These are phyloP conservation scores for Gnomoniopsis sp. DNA, from an alignment of 2,329 filamentous ascomycete genomes.

Conservation along the genomic window DNA sequence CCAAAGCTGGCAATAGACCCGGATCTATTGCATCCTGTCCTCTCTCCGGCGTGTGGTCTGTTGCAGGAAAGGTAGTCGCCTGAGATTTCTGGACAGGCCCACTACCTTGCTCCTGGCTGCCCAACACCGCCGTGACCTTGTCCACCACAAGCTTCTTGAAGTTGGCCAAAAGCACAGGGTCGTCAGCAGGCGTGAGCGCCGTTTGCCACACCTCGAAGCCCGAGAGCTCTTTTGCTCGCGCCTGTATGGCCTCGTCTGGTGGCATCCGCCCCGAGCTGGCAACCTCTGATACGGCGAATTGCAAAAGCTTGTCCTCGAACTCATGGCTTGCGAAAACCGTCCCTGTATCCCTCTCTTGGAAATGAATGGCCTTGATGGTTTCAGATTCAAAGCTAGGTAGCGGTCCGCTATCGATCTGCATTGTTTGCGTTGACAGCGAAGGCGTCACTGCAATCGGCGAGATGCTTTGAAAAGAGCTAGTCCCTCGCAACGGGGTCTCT, in stretches of 20 bases:
- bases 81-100: background rate
- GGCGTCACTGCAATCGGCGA: slow-evolving; percentile 18
- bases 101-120: background rate
- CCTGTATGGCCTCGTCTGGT: slow-evolving; percentile 42
- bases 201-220: slow-evolving; percentile 26
- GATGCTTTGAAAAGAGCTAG: slow-evolving; percentile 21
- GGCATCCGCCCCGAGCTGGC: slow-evolving; percentile 40
- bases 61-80: background rate
- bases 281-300: slow-evolving; percentile 43
- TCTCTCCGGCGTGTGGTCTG: slow-evolving; percentile 1
- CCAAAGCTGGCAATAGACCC: slow-evolving; percentile 8
- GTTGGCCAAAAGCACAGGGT: slow-evolving; percentile 47
- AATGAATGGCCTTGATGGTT: background rate
- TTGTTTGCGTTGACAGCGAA: slow-evolving; percentile 23
- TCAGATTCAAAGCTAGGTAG: background rate
- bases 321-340: slow-evolving; percentile 56
- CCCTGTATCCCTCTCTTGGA: slow-evolving; percentile 27
- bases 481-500: background rate
- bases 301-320: slow-evolving; percentile 51
- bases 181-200: slow-evolving; percentile 50
- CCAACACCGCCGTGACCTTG: slow-evolving; percentile 22
- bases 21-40: slow-evolving; percentile 17
- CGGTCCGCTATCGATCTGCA: background rate
- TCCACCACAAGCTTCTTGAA: slow-evolving; percentile 47
- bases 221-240: slow-evolving; percentile 46